Conservation (phyloP, 2,329 filamentous ascomycete genomes). For the Cercospora janseana region DNA sequence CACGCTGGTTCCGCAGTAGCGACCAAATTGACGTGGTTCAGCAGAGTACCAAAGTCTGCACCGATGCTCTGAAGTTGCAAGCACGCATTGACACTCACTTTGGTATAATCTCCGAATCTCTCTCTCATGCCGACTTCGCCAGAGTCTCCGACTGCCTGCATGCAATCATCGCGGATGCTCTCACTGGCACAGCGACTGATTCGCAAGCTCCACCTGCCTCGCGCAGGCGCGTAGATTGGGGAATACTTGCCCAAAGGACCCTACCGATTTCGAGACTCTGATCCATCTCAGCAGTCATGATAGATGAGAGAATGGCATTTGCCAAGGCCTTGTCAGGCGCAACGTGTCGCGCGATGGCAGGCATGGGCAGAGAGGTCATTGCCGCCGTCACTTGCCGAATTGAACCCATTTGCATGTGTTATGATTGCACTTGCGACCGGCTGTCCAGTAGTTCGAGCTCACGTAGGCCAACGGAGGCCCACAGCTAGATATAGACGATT, state of each 20-base stretch:
- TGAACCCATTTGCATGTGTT: too few relatives aligned
- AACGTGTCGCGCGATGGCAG: background rate
- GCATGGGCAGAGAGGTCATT: background rate
- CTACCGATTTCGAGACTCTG: background rate
- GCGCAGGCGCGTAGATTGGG: slow-evolving; percentile 24
- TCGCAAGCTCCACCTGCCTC: slow-evolving; percentile 39
- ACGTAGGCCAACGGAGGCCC: background rate
- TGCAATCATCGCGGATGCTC: slow-evolving; percentile 74
- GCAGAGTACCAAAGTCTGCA: too few relatives aligned
- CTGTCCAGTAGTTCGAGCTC: background rate
- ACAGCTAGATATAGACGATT: too few relatives aligned
- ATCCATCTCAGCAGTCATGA: background rate
- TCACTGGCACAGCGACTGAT: slow-evolving; percentile 61
- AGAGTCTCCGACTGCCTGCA: too few relatives aligned
- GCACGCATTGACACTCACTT: too few relatives aligned
- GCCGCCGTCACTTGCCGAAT: slow-evolving; percentile 1
- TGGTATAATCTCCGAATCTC: too few relatives aligned
- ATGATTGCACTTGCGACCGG: too few relatives aligned
- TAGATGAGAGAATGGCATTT: background rate
- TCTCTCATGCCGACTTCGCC: too few relatives aligned
- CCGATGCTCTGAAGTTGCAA: too few relatives aligned
- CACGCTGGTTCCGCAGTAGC: too few relatives aligned
- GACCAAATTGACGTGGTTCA: too few relatives aligned
- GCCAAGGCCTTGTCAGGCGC: background rate
- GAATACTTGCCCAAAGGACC: background rate